Evolutionary conservation across 192 early-diverging fungal species (phyloP).

Genomic region (Thoreauomyces humboldtii): DNA sequence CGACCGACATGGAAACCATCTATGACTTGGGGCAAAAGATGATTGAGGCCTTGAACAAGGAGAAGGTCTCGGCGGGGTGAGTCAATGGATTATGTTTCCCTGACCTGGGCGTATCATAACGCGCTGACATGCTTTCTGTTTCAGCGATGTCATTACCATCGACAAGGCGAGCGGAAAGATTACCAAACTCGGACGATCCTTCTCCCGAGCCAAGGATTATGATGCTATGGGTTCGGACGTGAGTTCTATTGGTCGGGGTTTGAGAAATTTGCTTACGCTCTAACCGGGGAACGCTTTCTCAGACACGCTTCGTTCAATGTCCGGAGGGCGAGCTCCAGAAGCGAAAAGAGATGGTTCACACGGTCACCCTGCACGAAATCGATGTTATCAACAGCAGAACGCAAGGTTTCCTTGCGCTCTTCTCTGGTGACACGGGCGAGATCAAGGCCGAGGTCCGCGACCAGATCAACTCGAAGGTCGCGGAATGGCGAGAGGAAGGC

Average conservation of each 20-base stretch:
- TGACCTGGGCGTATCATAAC: neutral
- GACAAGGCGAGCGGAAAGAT: conserved; percentile 98
- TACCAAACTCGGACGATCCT: conserved; percentile 92
- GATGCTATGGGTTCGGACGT: conserved; percentile 97
- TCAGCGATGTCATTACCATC: conserved; percentile 92
- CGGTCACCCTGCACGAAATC: conserved; percentile 97
- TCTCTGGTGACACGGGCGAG: conserved; percentile 96
- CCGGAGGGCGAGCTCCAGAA: conserved; percentile 98
- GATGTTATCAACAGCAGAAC: conserved; percentile 98
- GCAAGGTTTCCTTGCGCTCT: conserved; percentile 95
- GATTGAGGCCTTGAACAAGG: conserved; percentile 95
- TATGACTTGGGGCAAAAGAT: conserved; percentile 99
- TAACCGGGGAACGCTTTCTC: no score
- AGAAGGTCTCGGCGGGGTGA: conserved; percentile 94
- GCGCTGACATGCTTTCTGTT: neutral
- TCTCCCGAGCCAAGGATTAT: conserved; percentile 93
- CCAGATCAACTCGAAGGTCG: conserved; percentile 95
- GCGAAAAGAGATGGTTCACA: conserved; percentile 95
- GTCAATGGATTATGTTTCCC: neutral
- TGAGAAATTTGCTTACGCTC: no score
- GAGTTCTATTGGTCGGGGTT: no score
- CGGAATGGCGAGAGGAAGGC: conserved; percentile 98
- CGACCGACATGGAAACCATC: conserved; percentile 99
- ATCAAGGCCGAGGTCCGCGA: conserved; percentile 96
- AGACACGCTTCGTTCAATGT: conserved; percentile 96